Evolutionary conservation across 1,139 yeast genomes (phyloP), one percentile per base, ranked within the genome.

Genomic region (Taphrina populina): DNA sequence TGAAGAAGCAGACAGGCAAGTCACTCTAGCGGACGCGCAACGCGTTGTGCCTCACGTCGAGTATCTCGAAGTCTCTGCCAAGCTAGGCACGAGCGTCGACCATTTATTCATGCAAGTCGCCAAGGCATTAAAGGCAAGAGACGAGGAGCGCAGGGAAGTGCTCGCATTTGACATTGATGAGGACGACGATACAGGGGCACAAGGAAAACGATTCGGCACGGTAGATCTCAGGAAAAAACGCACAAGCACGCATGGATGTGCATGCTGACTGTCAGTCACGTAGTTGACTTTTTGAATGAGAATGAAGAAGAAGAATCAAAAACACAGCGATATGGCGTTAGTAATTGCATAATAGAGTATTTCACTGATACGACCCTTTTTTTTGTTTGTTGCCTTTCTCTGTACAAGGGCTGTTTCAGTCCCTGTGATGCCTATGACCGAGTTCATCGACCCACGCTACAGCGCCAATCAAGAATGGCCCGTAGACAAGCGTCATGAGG

Each of bases 391-490:
- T n/a, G n/a, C n/a, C n/a, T n/a, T n/a, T n/a, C n/a, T 19, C 35
- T 32, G n/a, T 6, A 11, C 15, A 17, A 32, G 6, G 35, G n/a
- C 35, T 17, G 4, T 5, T 20, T 30, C 27, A 43, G 19, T 43
- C 47, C 20, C 27, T 15, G 19, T 43, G 47, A 10, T 29, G 37
- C 19, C 47, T 24, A 11, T 49, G 54, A 7, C 54, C 54, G 33
- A 49, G 54, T 33, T 49, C 54, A 20, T 49, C 54, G 29, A 49
- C 54, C 44, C 44, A 49, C 17, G 30, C 36, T 5, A 49, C 32
- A 11, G 54, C 26, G 17, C 54, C 54, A 33, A 36, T 27, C 11
- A 49, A 15, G 33, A 49, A 49, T 15, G 54, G 54, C 7, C 54
- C 54, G 39, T 49, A 49, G 30, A 49, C 46, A 11, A 49, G 10